Evolutionary conservation across 495 filamentous ascomycete genomes (phyloP), one percentile per base, ranked within the genome.

Genomic region (Neurospora sp.): DNA sequence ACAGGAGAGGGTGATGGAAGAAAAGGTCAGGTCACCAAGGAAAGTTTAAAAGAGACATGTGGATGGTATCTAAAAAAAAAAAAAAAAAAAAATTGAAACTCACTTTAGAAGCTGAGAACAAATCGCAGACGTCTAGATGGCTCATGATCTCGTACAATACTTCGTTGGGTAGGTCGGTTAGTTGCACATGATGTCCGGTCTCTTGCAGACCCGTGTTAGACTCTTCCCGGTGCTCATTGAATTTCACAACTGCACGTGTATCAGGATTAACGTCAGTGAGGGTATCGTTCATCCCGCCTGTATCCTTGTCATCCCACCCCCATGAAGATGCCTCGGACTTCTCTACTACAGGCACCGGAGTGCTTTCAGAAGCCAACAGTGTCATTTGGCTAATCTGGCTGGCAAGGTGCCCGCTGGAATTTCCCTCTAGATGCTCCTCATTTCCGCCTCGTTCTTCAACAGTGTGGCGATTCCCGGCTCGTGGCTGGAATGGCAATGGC

Each of bases 121-220:
- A 81, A 77, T 90, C 88, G 72, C 83, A 84, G 72, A 89, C 85
- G 71, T 90, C 87, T 73, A 90, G 80, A 78, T 84, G 85, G 65
- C 83, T 79, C 71, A 89, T 81, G 69, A 90, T 79, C 70, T 85
- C 82, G 74, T 87, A 82, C 61, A 89, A 76, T 75, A 90, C 81
- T 79, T 90, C 89, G 75, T 84, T 83, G 68, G 88, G 88, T 71
- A 89, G 77, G 74, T 79, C 78, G 16, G 69, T 72, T 35, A 79
- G 71, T n/a, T 74, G 72, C 31, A 61, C 20, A 27, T 68, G 72
- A 9, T 40, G 72, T 22, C 44, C 69, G 18, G 35, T 73, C 9
- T 27, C 4, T 20, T 65, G 14, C 3, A 31, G 12, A 61, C 14
- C 14, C 10, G 12, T 61, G 53, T 35, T 16, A 14, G 14, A 35